Base-by-base conservation (phyloP, 2,329 filamentous ascomycete species). In the Hypoxylon sp. region DNA sequence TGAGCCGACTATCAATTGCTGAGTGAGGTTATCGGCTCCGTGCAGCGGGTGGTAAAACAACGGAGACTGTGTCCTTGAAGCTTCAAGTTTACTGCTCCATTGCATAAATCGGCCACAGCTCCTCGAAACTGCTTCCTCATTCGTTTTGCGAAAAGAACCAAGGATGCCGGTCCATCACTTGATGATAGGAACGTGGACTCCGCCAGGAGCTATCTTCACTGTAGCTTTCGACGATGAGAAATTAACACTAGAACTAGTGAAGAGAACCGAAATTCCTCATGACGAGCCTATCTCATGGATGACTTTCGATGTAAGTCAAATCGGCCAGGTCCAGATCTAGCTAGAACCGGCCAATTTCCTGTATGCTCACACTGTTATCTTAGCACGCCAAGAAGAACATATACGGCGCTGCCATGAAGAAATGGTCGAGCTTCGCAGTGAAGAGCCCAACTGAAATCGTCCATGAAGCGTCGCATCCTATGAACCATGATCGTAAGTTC, bases 241-340 rank as follows among this genome's bases (percentile, higher is more conserved):
- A 42, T 83, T 94, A 72, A 91, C 90, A 6, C 82, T 97, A 68
- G 87, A 91, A 73, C 81, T 96, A 76, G 83, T 97, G 77, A 94
- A 95, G 83, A 90, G 91, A 74, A 96, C 93, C 0, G 89, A 90
- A 65, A 96, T 97, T 63, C 91, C 93, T 3, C 82, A 92, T 58
- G 92, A 95, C 71, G 93, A 97, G 81, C 92, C 94, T 6, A 96
- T 97, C 73, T 97, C 93, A 66, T 97, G 94, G 94, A 95, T 97
- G 92, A 91, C 93, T 14, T 95, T 97, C 77, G 91, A 93, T 79
- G 92, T 94, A 84, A 82, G 91, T 77, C n/a, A 20, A 50, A 50
- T n/a, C n/a, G 25, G 54, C 54, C n/a, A 33, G 25, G 25, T 35
- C 27, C 22, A 46, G 51, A 17, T 42, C 22, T 14, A 51, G 30